phyloP scores from a whole-genome alignment of 148 eudicot genomes.

The Chenopodium album region DNA sequence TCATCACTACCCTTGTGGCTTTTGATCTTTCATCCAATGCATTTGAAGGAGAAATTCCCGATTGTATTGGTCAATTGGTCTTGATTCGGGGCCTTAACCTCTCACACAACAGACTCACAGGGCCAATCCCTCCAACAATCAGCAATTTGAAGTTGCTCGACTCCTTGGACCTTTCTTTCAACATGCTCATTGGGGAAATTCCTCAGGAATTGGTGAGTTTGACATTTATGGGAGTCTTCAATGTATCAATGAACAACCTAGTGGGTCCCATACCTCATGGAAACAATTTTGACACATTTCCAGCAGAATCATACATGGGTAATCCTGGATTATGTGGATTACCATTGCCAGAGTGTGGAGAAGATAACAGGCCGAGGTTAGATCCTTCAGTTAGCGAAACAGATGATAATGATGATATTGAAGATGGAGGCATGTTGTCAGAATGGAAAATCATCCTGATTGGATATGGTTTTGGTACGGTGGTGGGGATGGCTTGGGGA shows the following conservation, averaged over 20 bases:
- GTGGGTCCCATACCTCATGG: constrained; percentile 25
- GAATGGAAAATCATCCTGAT: constrained; percentile 15
- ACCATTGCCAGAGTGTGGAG: constrained; percentile 26
- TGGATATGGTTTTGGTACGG: constrained; percentile 20
- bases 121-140: constrained; percentile 27
- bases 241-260: constrained; percentile 26
- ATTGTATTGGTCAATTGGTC: constrained; percentile 19
- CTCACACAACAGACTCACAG: constrained; percentile 31
- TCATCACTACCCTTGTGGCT: constrained; percentile 12
- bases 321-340: constrained; percentile 34
- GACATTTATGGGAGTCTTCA: constrained; percentile 23
- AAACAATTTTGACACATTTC: constrained; percentile 24
- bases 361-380: not conserved
- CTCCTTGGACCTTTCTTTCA: constrained; percentile 34
- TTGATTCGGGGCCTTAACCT: constrained; percentile 28
- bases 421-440: constrained; percentile 1
- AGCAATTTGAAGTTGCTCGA: constrained; percentile 22
- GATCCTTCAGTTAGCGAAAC: not conserved
- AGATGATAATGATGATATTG: not conserved
- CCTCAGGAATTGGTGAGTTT: constrained; percentile 28
- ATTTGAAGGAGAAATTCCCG: constrained; percentile 33
- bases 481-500: constrained; percentile 19
- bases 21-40: constrained; percentile 24
- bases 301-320: constrained; percentile 15
- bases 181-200: constrained; percentile 25